Evolutionary conservation across 306 rosid species (phyloP).

Genomic region (Leucaena leucocephala): DNA sequence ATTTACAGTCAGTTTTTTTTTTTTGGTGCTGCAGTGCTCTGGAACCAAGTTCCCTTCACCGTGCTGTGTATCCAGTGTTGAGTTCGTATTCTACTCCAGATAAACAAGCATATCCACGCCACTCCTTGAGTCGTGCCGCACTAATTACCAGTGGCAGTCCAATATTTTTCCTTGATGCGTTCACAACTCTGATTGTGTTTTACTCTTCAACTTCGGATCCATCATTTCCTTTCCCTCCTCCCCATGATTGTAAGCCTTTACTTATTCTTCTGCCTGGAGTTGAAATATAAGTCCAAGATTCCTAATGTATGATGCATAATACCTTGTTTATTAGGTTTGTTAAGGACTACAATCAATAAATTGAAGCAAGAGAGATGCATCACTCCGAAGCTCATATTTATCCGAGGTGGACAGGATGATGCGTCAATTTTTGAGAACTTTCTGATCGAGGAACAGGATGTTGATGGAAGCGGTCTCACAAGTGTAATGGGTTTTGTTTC

Average conservation of each 20-base stretch:
- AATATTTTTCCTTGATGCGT: slow-evolving; percentile 96
- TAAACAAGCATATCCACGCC: slow-evolving; percentile 89
- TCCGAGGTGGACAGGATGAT: slow-evolving; percentile 89
- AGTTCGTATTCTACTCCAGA: slow-evolving; percentile 85
- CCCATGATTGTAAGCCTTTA: slow-evolving; percentile 80
- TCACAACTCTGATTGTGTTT: slow-evolving; percentile 83
- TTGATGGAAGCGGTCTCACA: slow-evolving; percentile 83
- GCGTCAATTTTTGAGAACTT: slow-evolving; percentile 84
- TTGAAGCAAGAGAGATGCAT: slow-evolving; percentile 89
- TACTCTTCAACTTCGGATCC: slow-evolving; percentile 91
- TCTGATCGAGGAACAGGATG: slow-evolving; percentile 96
- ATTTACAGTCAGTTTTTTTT: slow-evolving; percentile 31
- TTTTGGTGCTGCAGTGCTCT: slow-evolving; percentile 67
- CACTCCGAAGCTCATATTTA: slow-evolving; percentile 87
- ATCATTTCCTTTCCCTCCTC: slow-evolving; percentile 88
- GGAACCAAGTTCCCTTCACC: slow-evolving; percentile 90
- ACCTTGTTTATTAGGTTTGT: slow-evolving; percentile 60
- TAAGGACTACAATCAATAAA: slow-evolving; percentile 75
- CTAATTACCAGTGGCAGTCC: slow-evolving; percentile 95
- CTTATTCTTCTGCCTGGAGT: slow-evolving; percentile 2
- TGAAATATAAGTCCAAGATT: slow-evolving; percentile 15
- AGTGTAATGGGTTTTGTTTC: slow-evolving; percentile 91
- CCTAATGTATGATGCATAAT: slow-evolving; percentile 36
- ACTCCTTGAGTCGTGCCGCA: slow-evolving; percentile 91
- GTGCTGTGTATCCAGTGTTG: slow-evolving; percentile 89